phyloP scores from a whole-genome alignment of 1,284 basidiomycete species.

The Irpex sp. region DNA sequence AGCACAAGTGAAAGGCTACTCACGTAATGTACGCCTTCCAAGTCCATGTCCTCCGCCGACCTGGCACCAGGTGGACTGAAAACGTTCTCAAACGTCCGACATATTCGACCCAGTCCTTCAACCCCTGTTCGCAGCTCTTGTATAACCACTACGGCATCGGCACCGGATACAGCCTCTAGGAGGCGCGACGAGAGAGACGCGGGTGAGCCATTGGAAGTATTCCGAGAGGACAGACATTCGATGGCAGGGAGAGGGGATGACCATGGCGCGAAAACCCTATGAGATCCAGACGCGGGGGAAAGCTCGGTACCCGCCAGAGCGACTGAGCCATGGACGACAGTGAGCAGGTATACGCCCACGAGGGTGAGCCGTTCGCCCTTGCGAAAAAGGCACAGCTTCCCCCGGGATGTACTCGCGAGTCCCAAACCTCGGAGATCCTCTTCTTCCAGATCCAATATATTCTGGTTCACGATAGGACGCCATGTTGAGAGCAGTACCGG shows the following conservation, averaged over 20 bases:
- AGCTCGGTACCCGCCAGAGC: slow-evolving; percentile 48
- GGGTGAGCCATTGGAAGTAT: not conserved
- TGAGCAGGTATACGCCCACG: slow-evolving; percentile 52
- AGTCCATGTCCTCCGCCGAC: slow-evolving; percentile 31
- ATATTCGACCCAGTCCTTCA: slow-evolving; percentile 61
- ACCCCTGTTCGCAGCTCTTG: slow-evolving; percentile 53
- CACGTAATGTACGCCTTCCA: slow-evolving; percentile 57
- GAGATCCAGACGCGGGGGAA: slow-evolving; percentile 32
- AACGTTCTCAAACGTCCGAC: slow-evolving; percentile 54
- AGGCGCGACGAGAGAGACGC: slow-evolving; percentile 12
- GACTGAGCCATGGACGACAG: slow-evolving; percentile 53
- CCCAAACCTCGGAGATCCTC: slow-evolving; percentile 33
- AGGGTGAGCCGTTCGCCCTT: slow-evolving; percentile 51
- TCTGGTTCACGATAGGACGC: slow-evolving; percentile 37
- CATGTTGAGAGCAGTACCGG: slow-evolving; percentile 37
- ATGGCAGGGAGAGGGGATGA: slow-evolving; percentile 65
- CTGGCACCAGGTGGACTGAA: slow-evolving; percentile 43
- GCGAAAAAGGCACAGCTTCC: slow-evolving; percentile 39
- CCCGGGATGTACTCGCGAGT: slow-evolving; percentile 13
- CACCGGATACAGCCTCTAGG: slow-evolving; percentile 5
- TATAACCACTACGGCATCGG: slow-evolving; percentile 45
- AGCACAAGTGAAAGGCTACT: slow-evolving; percentile 18
- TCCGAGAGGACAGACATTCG: slow-evolving; percentile 22
- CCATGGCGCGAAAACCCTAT: slow-evolving; percentile 61
- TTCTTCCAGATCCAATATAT: slow-evolving; percentile 39